Evolutionary conservation across 495 filamentous ascomycete genomes (phyloP), one percentile per base, ranked within the genome.

Genomic region (Durotheca rogersii): DNA sequence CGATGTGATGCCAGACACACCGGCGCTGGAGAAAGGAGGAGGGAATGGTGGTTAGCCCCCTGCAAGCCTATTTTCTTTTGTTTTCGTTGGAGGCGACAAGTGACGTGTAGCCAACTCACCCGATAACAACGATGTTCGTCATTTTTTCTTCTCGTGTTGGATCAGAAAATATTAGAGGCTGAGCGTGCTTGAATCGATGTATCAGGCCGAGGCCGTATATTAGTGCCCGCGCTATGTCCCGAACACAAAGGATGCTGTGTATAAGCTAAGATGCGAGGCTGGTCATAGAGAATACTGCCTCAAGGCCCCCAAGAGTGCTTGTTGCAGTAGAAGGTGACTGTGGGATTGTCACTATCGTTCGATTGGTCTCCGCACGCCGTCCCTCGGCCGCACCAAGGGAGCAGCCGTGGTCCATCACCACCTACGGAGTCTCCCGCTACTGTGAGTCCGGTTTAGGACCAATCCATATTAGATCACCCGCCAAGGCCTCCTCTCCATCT

Each of bases 1-100:
- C 6, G 88, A 90, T n/a, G 93, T 97, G 43, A 98, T 79, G 41
- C 93, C 93, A 36, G 84, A 80, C 3, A 98, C 91, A 11, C 93
- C 93, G 47, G 93, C 94, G 31, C 93, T 96, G 55, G 46, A 4
- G 51, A 4, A 2, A 39, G 31, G 31, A 41, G 29, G 15, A 21
- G n/a, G n/a, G n/a, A n/a, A n/a, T n/a, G n/a, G n/a, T n/a, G n/a
- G n/a, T n/a, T n/a, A n/a, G n/a, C n/a, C n/a, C n/a, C n/a, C n/a
- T n/a, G n/a, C n/a, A n/a, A n/a, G n/a, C n/a, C n/a, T n/a, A n/a
- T n/a, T n/a, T n/a, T n/a, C n/a, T n/a, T n/a, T n/a, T n/a, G 42
- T 64, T 41, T 64, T 46, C 32, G 25, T 49, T 30, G 7, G 10
- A 4, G 23, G 14, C 3, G 23, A 20, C 14, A 18, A 20, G 41